A percentile compares a stretch with the other conserved stretches of the same genome.
These are phyloP conservation scores for Pyrenophora teres DNA, from an alignment of 2,329 filamentous ascomycete species.

Conservation along the genomic window DNA sequence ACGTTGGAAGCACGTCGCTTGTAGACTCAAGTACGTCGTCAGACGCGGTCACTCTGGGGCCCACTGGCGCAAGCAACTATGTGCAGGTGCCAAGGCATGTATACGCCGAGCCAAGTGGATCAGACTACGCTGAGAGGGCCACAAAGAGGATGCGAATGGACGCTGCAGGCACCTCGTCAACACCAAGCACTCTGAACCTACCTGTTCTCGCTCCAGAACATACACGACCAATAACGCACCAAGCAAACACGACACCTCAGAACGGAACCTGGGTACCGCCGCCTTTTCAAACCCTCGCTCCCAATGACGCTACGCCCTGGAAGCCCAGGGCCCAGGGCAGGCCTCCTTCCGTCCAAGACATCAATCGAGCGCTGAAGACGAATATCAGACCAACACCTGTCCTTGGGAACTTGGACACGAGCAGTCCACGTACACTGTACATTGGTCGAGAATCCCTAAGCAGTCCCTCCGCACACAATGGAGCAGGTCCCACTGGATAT, in stretches of 20 bases:
- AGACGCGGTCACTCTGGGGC: neutral
- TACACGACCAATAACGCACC: too few relatives aligned
- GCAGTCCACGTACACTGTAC: constrained; percentile 14
- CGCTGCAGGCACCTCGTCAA: neutral
- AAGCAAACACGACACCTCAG: too few relatives aligned
- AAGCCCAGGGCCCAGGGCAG: constrained; percentile 11
- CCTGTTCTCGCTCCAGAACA: neutral
- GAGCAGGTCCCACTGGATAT: too few relatives aligned
- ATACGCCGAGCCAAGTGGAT: neutral
- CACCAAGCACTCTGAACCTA: neutral
- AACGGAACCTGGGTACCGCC: neutral
- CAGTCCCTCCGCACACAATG: neutral
- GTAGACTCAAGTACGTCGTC: neutral
- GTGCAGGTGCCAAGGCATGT: neutral
- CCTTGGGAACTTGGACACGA: neutral
- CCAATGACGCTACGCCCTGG: neutral
- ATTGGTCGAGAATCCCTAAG: constrained; percentile 8
- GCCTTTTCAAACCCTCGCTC: neutral
- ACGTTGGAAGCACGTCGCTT: neutral
- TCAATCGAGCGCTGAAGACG: constrained; percentile 27
- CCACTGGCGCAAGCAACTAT: constrained; percentile 3
- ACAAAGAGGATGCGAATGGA: constrained; percentile 33
- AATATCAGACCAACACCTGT: constrained; percentile 10
- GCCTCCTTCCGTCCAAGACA: constrained; percentile 24
- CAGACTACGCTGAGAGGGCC: neutral